Conservation (phyloP, 1,284 basidiomycete species). For the Hortiboletus rubellus region DNA sequence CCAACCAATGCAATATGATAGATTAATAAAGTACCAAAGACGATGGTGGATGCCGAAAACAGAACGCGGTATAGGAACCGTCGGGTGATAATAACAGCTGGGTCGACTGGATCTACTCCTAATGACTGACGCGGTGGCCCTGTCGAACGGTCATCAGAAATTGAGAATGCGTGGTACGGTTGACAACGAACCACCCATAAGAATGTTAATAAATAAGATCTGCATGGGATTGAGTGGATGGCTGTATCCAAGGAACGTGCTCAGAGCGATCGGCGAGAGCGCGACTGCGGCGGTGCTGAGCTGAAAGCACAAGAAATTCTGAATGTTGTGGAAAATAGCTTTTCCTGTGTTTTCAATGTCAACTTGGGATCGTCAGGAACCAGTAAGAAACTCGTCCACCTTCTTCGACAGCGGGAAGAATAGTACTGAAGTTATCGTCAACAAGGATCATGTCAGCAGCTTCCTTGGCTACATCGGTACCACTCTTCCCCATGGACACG, state of each 20-base stretch:
- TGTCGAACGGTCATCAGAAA: constrained; percentile 31
- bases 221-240: constrained; percentile 99
- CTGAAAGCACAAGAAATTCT: constrained; percentile 97
- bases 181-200: constrained; percentile 84
- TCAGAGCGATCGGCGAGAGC: constrained; percentile 90
- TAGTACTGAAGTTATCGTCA: constrained; percentile 96
- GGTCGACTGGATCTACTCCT: constrained; percentile 95
- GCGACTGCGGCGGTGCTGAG: constrained; percentile 96
- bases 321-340: constrained; percentile 98
- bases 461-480: constrained; percentile 98
- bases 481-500: constrained; percentile 95
- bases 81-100: constrained; percentile 81
- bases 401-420: constrained; percentile 94
- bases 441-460: constrained; percentile 97
- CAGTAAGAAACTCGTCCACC: constrained; percentile 46
- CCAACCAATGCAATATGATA: constrained; percentile 76
- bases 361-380: background rate
- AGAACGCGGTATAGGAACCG: constrained; percentile 77
- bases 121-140: constrained; percentile 95
- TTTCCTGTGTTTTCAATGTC: constrained; percentile 56
- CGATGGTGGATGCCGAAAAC: constrained; percentile 91
- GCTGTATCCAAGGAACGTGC: constrained; percentile 84
- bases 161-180: background rate
- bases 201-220: constrained; percentile 97
- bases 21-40: constrained; percentile 85